These are phyloP conservation scores for Trypanosoma rangeli DNA, from an alignment of 208 protist genomes.

Conservation along the genomic window DNA sequence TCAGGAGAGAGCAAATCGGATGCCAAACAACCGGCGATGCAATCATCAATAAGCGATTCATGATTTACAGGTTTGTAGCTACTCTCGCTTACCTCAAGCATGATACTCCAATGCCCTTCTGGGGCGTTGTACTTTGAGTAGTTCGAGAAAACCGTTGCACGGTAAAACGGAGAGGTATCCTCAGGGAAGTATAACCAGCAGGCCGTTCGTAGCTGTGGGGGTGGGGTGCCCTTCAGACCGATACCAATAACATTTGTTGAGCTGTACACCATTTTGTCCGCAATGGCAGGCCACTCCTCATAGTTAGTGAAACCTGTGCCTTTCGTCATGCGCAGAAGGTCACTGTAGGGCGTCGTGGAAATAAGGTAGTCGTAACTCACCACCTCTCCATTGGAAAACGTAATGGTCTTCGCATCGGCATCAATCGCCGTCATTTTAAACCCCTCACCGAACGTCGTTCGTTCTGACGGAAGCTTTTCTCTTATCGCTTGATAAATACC, in stretches of 20 bases:
- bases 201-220: constrained; percentile 44
- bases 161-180: constrained; percentile 68
- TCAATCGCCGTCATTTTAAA: constrained; percentile 41
- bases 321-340: constrained; percentile 39
- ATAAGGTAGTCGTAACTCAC: constrained; percentile 56
- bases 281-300: constrained; percentile 32
- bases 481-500: constrained; percentile 56
- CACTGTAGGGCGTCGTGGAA: constrained; percentile 54
- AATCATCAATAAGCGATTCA: constrained; percentile 44
- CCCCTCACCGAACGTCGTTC: constrained; percentile 30
- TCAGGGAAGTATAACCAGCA: constrained; percentile 86
- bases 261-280: constrained; percentile 43
- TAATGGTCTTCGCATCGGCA: constrained; percentile 35
- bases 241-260: constrained; percentile 73
- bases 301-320: constrained; percentile 15
- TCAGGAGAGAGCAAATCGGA: constrained; percentile 37
- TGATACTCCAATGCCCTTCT: constrained; percentile 61
- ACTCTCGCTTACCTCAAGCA: constrained; percentile 69
- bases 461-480: constrained; percentile 37
- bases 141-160: constrained; percentile 76
- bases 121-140: constrained; percentile 64
- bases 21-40: constrained; percentile 39
- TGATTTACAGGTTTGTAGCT: constrained; percentile 30
- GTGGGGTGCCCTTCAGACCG: constrained; percentile 51
- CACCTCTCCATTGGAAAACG: constrained; percentile 34